These are phyloP conservation scores for Pistacia atlantica DNA, from an alignment of 345 rosid species.

Conservation along the genomic window DNA sequence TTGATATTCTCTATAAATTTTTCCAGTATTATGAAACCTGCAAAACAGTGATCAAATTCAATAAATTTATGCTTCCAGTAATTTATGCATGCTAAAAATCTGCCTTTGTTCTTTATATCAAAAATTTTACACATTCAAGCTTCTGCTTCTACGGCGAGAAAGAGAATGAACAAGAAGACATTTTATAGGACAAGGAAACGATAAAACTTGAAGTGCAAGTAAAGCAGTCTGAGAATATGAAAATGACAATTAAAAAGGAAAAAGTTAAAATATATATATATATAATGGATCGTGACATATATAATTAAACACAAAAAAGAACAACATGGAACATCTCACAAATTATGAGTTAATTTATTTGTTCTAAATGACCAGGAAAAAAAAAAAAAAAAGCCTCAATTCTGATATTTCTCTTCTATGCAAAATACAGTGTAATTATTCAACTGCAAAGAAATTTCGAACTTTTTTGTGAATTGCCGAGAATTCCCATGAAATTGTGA, in stretches of 20 bases:
- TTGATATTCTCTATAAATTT: background rate
- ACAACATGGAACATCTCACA: background rate
- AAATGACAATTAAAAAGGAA: background rate
- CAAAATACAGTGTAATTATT: too few relatives aligned
- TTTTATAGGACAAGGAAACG: background rate
- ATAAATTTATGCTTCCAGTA: constrained; percentile 18
- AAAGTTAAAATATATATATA: too few relatives aligned
- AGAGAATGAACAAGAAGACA: background rate
- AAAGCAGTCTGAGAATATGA: background rate
- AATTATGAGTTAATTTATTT: too few relatives aligned
- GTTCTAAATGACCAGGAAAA: too few relatives aligned
- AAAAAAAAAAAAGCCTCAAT: too few relatives aligned
- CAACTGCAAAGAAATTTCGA: too few relatives aligned
- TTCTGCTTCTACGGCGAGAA: background rate
- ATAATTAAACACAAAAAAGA: too few relatives aligned
- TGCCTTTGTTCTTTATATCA: too few relatives aligned
- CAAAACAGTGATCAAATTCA: background rate
- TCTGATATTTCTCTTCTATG: too few relatives aligned
- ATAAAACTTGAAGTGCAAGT: constrained; percentile 26
- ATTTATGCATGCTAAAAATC: background rate
- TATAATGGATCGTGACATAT: background rate
- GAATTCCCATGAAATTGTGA: too few relatives aligned
- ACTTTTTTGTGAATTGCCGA: too few relatives aligned
- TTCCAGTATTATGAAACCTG: background rate
- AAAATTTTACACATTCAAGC: background rate